phyloP scores from a whole-genome alignment of 176 grass and related monocot genomes.

The Phoenix roebelenii region DNA sequence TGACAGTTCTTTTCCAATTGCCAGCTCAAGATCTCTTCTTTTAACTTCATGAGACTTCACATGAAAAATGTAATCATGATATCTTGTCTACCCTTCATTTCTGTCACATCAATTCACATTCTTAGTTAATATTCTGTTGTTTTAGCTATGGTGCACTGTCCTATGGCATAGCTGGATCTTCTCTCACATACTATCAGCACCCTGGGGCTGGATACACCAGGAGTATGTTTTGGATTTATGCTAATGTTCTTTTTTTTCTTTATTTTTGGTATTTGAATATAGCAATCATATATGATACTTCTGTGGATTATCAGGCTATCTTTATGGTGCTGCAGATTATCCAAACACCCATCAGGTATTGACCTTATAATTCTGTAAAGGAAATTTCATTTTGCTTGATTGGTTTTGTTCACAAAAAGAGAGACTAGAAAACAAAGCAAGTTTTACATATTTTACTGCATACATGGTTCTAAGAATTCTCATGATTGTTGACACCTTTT shows the following conservation, averaged over 20 bases:
- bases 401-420: no score
- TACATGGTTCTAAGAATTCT: no score
- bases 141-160: constrained; percentile 12
- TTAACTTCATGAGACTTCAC: background rate
- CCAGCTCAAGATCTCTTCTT: constrained; percentile 22
- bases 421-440: no score
- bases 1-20: constrained; percentile 25
- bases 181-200: constrained; percentile 17
- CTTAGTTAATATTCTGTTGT: background rate
- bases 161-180: constrained; percentile 1
- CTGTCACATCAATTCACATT: no score
- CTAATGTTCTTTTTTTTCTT: no score
- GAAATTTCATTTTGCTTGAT: no score
- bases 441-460: no score
- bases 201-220: constrained; percentile 4
- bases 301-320: constrained; percentile 3
- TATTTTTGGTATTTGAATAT: no score
- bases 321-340: constrained; percentile 11
- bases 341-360: constrained; percentile 15
- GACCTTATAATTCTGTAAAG: background rate
- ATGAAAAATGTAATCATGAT: no score
- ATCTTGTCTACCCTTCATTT: no score
- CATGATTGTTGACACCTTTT: no score
- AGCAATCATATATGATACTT: no score
- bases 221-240: constrained; percentile 2